Evolutionary conservation across 108 stramenopile genomes (phyloP), one percentile per base, ranked within the genome.

Genomic region (Cylindrotheca fusiformis): DNA sequence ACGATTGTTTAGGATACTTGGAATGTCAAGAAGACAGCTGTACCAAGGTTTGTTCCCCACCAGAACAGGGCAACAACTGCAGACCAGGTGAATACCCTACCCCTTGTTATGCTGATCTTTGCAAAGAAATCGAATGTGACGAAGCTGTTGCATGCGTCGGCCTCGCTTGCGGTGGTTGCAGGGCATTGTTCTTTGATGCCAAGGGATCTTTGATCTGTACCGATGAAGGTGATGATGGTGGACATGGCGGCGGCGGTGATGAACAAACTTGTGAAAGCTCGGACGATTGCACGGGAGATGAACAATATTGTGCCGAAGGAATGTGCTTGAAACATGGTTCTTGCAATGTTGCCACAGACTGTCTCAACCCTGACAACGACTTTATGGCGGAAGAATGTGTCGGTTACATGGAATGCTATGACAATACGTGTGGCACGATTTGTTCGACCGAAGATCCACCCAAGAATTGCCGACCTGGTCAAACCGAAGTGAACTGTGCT

Each of bases 331-430:
- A 67, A 48, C 19, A 17, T 1, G 65, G 65, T 3, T 5, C 14
- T 8, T 67, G 65, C 56, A 18, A 3, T 23, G 2, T 1, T 10
- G 65, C 56, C 56, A 56, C 24, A 19, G 65, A 67, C 48, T 67
- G 65, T 20, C 12, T 57, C 56, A 67, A 67, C 27, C 65, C 65
- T 10, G 53, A 52, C 25, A 67, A 67, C 41, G 21, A 30, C 56
- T 67, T 58, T 27, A 28, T 56, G 25, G 54, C 29, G 2, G 48
- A 47, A 28, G 41, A 55, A 27, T 67, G 65, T 49, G n/a, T 57
- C n/a, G 65, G 65, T 8, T 31, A 32, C 20, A 30, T 32, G 5
- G 32, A 20, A 3, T 68, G 67, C 32, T 23, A 23, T 12, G 67
- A 60, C 18, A 20, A 55, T 27, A 4, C 45, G 58, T 27, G 45